Conservation (phyloP, 2,329 filamentous ascomycete species). For the Myriosclerotinia scirpicola region DNA sequence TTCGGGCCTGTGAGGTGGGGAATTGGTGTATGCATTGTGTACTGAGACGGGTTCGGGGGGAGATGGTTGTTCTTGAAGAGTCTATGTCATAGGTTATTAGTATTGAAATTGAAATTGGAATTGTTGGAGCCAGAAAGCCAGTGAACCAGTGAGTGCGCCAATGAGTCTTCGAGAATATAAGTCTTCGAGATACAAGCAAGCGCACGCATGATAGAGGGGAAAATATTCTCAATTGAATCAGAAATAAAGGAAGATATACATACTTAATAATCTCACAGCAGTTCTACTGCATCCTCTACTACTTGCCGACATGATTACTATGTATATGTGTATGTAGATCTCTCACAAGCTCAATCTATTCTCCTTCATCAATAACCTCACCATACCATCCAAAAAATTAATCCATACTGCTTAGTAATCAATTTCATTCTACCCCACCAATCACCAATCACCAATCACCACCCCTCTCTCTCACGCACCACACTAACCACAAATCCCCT, state of each 20-base stretch:
- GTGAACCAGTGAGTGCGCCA: background rate
- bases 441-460: background rate
- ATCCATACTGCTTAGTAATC: background rate
- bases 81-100: background rate
- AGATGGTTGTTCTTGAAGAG: background rate
- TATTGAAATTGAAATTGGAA: background rate
- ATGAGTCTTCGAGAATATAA: too few species aligned
- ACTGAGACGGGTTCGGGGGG: background rate
- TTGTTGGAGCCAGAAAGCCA: background rate
- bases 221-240: background rate
- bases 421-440: background rate
- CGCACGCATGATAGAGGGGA: background rate
- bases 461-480: background rate
- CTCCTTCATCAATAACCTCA: background rate
- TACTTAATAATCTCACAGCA: slow-evolving; percentile 19
- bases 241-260: background rate
- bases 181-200: too few species aligned
- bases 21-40: slow-evolving; percentile 22
- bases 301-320: slow-evolving; percentile 13
- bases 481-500: background rate
- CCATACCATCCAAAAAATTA: slow-evolving; percentile 7
- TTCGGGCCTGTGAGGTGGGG: slow-evolving; percentile 24
- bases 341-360: background rate
- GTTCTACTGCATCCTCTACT: slow-evolving; percentile 23
- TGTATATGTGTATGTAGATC: background rate